A percentile compares a stretch with the other conserved stretches of the same genome.
Evolutionary conservation across 768 basidiomycete species (phyloP).

Genomic region (Leccinellum albellum): DNA sequence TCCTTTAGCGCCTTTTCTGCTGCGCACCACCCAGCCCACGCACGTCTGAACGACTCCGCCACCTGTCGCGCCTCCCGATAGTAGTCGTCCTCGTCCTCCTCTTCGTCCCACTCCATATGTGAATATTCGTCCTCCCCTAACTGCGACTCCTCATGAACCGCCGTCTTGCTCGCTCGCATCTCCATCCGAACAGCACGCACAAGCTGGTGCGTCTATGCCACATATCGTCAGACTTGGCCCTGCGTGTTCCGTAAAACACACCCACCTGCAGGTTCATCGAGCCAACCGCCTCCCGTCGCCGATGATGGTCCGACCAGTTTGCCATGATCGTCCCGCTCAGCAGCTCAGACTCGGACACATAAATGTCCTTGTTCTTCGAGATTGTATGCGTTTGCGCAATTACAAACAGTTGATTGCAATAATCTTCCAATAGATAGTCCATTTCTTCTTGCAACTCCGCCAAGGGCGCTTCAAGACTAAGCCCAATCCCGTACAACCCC

Average conservation of each 20-base stretch:
- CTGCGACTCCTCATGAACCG: conserved; percentile 15
- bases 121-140: conserved; percentile 27
- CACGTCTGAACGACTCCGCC: conserved; percentile 34
- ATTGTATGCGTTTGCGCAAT: conserved; percentile 37
- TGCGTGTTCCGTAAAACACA: background rate
- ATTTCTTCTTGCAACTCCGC: conserved; percentile 36
- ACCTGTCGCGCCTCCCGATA: conserved; percentile 28
- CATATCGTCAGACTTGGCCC: conserved; percentile 1
- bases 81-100: conserved; percentile 29
- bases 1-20: conserved; percentile 29
- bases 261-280: conserved; percentile 45
- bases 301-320: conserved; percentile 40
- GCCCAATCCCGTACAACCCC: conserved; percentile 31
- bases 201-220: conserved; percentile 37
- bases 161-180: conserved; percentile 18
- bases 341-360: conserved; percentile 40
- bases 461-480: conserved; percentile 21
- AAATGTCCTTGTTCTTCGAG: conserved; percentile 33
- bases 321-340: conserved; percentile 45
- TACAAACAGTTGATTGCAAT: conserved; percentile 29
- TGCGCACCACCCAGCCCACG: conserved; percentile 44
- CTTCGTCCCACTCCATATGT: conserved; percentile 21
- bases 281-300: conserved; percentile 35
- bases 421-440: conserved; percentile 34
- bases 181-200: conserved; percentile 35